Evolutionary conservation across 2,329 filamentous ascomycete genomes (phyloP).

Genomic region (Ophidiomyces ophidiicola): DNA sequence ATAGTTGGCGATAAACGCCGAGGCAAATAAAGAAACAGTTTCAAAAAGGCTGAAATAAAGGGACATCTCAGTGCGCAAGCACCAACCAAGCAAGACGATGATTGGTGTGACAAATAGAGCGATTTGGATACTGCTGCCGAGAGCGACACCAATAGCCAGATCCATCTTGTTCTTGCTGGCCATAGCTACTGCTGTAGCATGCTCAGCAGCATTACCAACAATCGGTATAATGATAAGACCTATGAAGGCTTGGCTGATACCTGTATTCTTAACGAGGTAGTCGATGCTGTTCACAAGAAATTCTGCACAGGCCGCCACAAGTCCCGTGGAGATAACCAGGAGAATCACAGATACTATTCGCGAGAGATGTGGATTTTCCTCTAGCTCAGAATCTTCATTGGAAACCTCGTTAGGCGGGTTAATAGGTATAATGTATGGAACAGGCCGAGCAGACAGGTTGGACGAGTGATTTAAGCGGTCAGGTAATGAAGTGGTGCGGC

Average conservation of each 20-base stretch:
- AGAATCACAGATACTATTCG: conserved; percentile 45
- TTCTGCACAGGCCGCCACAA: conserved; percentile 67
- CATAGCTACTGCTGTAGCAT: conserved; percentile 52
- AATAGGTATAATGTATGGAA: conserved; percentile 17
- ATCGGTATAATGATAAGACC: conserved; percentile 54
- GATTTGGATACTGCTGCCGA: conserved; percentile 54
- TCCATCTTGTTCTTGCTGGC: conserved; percentile 57
- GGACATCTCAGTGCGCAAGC: conserved; percentile 51
- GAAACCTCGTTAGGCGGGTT: conserved; percentile 1
- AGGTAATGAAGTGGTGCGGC: conserved; percentile 62
- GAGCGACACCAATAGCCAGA: conserved; percentile 52
- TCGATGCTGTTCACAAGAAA: conserved; percentile 41
- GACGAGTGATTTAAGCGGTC: conserved; percentile 46
- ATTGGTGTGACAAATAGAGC: conserved; percentile 50
- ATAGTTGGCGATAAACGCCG: conserved; percentile 48
- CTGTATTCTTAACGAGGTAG: conserved; percentile 37
- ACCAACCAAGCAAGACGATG: conserved; percentile 51
- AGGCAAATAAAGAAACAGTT: conserved; percentile 37
- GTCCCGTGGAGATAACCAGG: conserved; percentile 57
- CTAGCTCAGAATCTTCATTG: conserved; percentile 33
- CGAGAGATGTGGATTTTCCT: conserved; percentile 23
- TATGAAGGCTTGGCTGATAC: conserved; percentile 48
- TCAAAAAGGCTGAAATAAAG: conserved; percentile 66
- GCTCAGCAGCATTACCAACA: conserved; percentile 54
- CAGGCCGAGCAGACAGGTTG: conserved; percentile 18